Conservation (phyloP, 2,329 filamentous ascomycete genomes). For the Xylariaceae sp. region DNA sequence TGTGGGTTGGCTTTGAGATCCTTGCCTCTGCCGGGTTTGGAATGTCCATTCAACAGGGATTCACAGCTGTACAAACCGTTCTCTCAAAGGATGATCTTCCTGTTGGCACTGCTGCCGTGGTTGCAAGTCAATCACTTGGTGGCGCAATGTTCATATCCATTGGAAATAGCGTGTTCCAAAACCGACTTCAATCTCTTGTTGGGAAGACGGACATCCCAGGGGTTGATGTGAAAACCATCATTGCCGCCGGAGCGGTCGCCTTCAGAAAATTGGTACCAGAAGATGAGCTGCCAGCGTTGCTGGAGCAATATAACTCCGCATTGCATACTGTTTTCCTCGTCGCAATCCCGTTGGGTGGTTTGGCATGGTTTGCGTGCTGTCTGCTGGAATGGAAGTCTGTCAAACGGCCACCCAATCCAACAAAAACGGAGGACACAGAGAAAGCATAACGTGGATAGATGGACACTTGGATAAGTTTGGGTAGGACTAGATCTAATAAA, state of each 20-base stretch:
- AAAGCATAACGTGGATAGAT: constrained; percentile 3
- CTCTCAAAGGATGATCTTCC: constrained; percentile 43
- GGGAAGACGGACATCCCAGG: constrained; percentile 17
- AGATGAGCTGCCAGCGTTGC: constrained; percentile 18
- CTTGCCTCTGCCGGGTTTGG: constrained; percentile 42
- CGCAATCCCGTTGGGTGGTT: constrained; percentile 25
- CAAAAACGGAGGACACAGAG: constrained; percentile 1
- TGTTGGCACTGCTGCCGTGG: constrained; percentile 45
- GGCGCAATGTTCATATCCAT: constrained; percentile 52
- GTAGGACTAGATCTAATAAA: too few species aligned
- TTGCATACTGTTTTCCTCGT: constrained; percentile 28
- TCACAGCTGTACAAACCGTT: constrained; percentile 45
- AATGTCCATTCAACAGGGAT: constrained; percentile 43
- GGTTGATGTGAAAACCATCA: constrained; percentile 20
- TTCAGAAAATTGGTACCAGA: constrained; percentile 28
- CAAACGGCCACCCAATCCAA: constrained; percentile 15
- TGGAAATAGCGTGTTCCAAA: constrained; percentile 47
- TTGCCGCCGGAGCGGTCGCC: constrained; percentile 29
- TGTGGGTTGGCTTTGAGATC: constrained; percentile 41
- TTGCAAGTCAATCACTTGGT: constrained; percentile 47
- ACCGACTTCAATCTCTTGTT: constrained; percentile 32
- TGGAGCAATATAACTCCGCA: constrained; percentile 23
- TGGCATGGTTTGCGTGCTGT: constrained; percentile 28
- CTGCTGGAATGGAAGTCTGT: constrained; percentile 32
- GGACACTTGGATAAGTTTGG: not conserved